Evolutionary conservation across 1,284 basidiomycete species (phyloP).

Genomic region (Naganishia liquefaciens): DNA sequence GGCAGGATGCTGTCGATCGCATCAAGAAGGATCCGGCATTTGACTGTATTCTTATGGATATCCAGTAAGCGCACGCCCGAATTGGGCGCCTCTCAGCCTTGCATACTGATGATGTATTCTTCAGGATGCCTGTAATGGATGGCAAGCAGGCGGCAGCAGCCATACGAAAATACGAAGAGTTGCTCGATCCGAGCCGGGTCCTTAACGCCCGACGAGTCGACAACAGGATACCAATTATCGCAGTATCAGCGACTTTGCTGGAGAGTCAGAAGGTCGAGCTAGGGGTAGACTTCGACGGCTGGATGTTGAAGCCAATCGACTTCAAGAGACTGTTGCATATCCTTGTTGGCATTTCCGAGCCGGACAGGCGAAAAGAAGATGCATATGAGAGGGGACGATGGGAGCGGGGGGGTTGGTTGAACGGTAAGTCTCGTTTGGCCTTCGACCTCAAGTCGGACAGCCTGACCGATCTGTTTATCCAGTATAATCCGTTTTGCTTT

Average conservation of each 20-base stretch:
- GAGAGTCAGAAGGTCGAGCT: slow-evolving; percentile 67
- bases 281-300: slow-evolving; percentile 71
- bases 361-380: slow-evolving; percentile 59
- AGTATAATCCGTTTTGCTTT: neutral
- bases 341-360: slow-evolving; percentile 64
- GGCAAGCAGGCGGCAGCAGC: slow-evolving; percentile 70
- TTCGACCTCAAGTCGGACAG: neutral
- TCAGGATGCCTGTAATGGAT: slow-evolving; percentile 78
- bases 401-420: slow-evolving; percentile 72
- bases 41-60: slow-evolving; percentile 80
- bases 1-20: slow-evolving; percentile 71
- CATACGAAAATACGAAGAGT: slow-evolving; percentile 66
- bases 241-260: slow-evolving; percentile 74
- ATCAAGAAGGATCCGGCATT: slow-evolving; percentile 65
- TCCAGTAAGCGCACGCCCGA: slow-evolving; percentile 62
- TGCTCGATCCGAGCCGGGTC: slow-evolving; percentile 17
- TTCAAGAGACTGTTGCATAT: slow-evolving; percentile 68
- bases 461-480: neutral
- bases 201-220: slow-evolving; percentile 61
- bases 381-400: slow-evolving; percentile 66
- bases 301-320: slow-evolving; percentile 83
- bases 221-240: slow-evolving; percentile 75
- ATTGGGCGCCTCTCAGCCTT: neutral
- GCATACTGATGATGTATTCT: slow-evolving; percentile 22
- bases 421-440: neutral